phyloP scores from a whole-genome alignment of 768 basidiomycete genomes.

The Boletus reticuloceps region DNA sequence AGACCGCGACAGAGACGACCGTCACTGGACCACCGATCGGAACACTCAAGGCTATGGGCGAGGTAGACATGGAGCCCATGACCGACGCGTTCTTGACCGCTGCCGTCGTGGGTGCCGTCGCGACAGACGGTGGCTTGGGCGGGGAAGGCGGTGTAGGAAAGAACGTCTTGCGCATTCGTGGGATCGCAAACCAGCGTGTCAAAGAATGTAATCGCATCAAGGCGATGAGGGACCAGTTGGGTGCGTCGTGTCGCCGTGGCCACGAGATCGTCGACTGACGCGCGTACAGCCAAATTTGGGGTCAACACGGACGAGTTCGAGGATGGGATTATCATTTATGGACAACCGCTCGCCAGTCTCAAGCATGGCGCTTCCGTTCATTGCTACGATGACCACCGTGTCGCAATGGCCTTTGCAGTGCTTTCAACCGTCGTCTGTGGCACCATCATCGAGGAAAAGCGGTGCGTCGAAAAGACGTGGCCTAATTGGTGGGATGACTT shows the following conservation, averaged over 20 bases:
- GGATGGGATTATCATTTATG: conserved; percentile 89
- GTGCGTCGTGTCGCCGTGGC: conserved; percentile 41
- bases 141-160: conserved; percentile 24
- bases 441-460: conserved; percentile 91
- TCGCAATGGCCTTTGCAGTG: conserved; percentile 97
- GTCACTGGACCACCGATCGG: conserved; percentile 89
- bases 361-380: conserved; percentile 75
- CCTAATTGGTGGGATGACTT: conserved; percentile 99
- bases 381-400: conserved; percentile 98
- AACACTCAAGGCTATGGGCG: conserved; percentile 57
- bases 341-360: conserved; percentile 63
- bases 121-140: conserved; percentile 50
- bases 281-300: conserved; percentile 80
- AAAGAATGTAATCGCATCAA: conserved; percentile 97
- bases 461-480: conserved; percentile 99
- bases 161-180: conserved; percentile 76
- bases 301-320: conserved; percentile 89
- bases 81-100: conserved; percentile 99
- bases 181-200: conserved; percentile 97
- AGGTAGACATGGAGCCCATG: conserved; percentile 99
- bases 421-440: conserved; percentile 68
- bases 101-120: conserved; percentile 86
- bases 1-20: conserved; percentile 86
- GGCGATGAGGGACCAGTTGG: conserved; percentile 95
- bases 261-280: background rate